phyloP scores from a whole-genome alignment of 129 eudicot species.

The sunflower (Helianthus annuus) region HanXRQr2.0-SUNRISE NC_035441.2:46389003-46389502 shows the following conservation, averaged over 20 bases:
- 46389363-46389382: background rate
- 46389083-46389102: slow-evolving; percentile 83
- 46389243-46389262: too few species aligned
- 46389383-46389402: background rate
- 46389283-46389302: background rate
- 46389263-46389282: too few species aligned
- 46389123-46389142: background rate
- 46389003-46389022: slow-evolving; percentile 56
- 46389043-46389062: slow-evolving; percentile 64
- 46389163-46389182: too few species aligned
- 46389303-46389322: background rate
- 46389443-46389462: background rate
- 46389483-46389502: too few species aligned
- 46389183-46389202: background rate
- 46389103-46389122: slow-evolving; percentile 48
- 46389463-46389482: too few species aligned
- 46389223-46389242: background rate
- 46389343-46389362: background rate
- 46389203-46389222: background rate
- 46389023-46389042: slow-evolving; percentile 51
- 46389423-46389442: background rate
- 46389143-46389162: too few species aligned
- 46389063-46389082: slow-evolving; percentile 79
- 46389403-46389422: background rate
- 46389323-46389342: background rate